Evolutionary conservation across 495 filamentous ascomycete species (phyloP).

Genomic region (Platismatia glauca): DNA sequence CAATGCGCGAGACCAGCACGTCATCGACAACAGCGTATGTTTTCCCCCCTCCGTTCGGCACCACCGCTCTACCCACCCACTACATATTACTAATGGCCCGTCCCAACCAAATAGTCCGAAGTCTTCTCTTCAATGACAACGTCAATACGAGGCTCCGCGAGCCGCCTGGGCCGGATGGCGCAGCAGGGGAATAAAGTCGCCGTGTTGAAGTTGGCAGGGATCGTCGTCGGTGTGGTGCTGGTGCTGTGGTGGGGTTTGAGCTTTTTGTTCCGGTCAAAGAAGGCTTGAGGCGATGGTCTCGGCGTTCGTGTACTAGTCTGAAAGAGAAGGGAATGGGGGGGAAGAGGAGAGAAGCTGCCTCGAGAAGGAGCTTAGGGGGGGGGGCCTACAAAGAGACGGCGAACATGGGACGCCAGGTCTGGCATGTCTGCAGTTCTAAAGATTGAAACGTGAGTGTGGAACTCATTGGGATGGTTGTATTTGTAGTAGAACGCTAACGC

Average conservation of each 20-base stretch:
- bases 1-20: constrained; percentile 73
- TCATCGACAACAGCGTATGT: constrained; percentile 76
- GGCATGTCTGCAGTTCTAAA: not conserved
- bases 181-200: constrained; percentile 82
- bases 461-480: not conserved
- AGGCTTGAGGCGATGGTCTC: constrained; percentile 15
- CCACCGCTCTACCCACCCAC: not conserved
- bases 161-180: constrained; percentile 86
- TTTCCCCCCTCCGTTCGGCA: not conserved
- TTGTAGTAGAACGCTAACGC: not conserved
- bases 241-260: constrained; percentile 63
- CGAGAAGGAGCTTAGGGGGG: not conserved
- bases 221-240: constrained; percentile 65
- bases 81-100: not conserved
- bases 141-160: constrained; percentile 72
- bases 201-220: constrained; percentile 78
- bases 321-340: constrained; percentile 12
- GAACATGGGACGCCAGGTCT: not conserved
- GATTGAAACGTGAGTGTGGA: not conserved
- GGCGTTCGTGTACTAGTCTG: constrained; percentile 20
- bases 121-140: constrained; percentile 51
- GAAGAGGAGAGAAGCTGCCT: constrained; percentile 21
- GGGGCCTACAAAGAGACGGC: not conserved
- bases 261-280: constrained; percentile 44
- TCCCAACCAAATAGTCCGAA: constrained; percentile 38